Percentiles rank a stretch among this genome's conserved stretches.
phyloP scores from a whole-genome alignment of 2,329 filamentous ascomycete genomes.

The Ophiocordyceps camponoti-floridani region DNA sequence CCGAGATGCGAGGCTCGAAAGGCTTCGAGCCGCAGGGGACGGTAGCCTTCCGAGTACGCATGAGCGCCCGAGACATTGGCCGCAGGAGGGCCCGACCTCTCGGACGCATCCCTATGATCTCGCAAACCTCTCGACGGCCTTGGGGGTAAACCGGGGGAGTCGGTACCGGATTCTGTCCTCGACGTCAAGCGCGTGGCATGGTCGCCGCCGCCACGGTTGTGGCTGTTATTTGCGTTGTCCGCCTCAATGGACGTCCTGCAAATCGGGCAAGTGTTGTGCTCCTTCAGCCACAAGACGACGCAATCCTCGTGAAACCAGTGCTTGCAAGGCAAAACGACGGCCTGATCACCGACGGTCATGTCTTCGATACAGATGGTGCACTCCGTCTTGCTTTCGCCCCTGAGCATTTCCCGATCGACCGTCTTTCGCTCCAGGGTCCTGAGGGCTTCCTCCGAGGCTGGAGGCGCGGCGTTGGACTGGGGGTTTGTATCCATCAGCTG shows the following conservation, averaged over 20 bases:
- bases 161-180: neutral
- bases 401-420: slow-evolving; percentile 52
- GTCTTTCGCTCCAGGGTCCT: slow-evolving; percentile 52
- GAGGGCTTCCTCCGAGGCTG: slow-evolving; percentile 62
- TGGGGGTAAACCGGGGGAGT: neutral
- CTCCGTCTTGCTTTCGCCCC: slow-evolving; percentile 49
- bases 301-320: slow-evolving; percentile 89
- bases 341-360: slow-evolving; percentile 53
- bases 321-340: slow-evolving; percentile 64
- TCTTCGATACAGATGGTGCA: slow-evolving; percentile 94
- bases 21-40: slow-evolving; percentile 5
- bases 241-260: slow-evolving; percentile 44
- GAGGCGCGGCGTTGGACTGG: slow-evolving; percentile 60
- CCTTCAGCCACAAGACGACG: slow-evolving; percentile 64
- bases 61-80: neutral
- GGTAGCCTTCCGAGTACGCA: neutral
- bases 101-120: neutral
- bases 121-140: neutral
- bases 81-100: neutral
- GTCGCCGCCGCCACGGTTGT: slow-evolving; percentile 2
- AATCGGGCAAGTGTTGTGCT: slow-evolving; percentile 86
- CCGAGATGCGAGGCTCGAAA: neutral
- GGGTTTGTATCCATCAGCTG: slow-evolving; percentile 74
- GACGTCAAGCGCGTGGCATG: neutral
- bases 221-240: slow-evolving; percentile 6